Conservation (phyloP, 2,329 filamentous ascomycete genomes). For the Emmonsiellopsis sp. region DNA sequence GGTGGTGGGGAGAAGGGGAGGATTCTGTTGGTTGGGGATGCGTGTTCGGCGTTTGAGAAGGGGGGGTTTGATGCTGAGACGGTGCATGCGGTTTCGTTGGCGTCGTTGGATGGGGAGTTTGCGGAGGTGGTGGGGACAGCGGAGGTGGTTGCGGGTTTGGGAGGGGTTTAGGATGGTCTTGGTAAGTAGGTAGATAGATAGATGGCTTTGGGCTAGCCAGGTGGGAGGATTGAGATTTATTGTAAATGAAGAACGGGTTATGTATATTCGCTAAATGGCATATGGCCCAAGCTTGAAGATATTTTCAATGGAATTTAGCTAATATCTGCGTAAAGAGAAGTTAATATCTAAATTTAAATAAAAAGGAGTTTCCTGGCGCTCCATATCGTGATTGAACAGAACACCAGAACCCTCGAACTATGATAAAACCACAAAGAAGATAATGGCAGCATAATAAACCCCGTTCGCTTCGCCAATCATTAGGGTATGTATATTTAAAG, state of each 20-base stretch:
- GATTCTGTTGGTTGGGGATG: conserved; percentile 37
- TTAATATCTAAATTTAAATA: too few relatives aligned
- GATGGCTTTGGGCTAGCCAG: too few relatives aligned
- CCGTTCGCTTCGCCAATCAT: too few relatives aligned
- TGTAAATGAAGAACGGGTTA: neutral
- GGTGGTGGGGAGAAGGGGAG: conserved; percentile 17
- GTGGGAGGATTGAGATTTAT: neutral
- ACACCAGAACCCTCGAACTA: too few relatives aligned
- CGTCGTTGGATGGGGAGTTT: conserved; percentile 39
- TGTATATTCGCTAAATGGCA: too few relatives aligned
- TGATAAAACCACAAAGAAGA: too few relatives aligned
- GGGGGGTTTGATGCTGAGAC: conserved; percentile 36
- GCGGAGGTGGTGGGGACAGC: conserved; percentile 30
- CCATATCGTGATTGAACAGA: too few relatives aligned
- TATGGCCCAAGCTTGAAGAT: neutral
- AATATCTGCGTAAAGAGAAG: too few relatives aligned
- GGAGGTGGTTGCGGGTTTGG: conserved; percentile 25
- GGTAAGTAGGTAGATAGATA: too few relatives aligned
- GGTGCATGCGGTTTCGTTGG: conserved; percentile 36
- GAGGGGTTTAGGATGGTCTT: neutral
- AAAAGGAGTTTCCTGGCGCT: too few relatives aligned
- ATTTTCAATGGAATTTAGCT: neutral
- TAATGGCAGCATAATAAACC: too few relatives aligned
- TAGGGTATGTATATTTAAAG: neutral
- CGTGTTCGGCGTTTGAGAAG: conserved; percentile 38